Base-by-base conservation (phyloP, 73 alveolate species). In the Paramecium biaurelia region DNA sequence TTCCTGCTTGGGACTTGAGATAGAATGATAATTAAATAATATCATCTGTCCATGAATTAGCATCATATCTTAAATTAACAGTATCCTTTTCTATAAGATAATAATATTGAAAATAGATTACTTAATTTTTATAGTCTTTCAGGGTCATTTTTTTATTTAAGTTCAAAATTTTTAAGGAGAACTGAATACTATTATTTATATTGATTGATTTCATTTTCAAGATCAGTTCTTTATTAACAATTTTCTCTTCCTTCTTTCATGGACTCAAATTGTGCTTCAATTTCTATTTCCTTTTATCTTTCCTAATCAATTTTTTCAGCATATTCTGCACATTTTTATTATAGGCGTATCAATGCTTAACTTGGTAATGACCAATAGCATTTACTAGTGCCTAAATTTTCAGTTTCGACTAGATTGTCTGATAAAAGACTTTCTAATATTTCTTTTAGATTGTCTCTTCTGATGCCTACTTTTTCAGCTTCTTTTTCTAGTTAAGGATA, bases 341-440 rank as follows among this genome's bases (percentile, higher is more conserved):
- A 6, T 15, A 89, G 30, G 3, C 85, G 45, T 7, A 49, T 37
- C 34, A 41, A 89, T 30, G 94, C 84, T 45, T 89, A 26, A 20
- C 92, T 70, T 70, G 94, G 94, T 14, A 89, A 63, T 38, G 94
- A 68, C 94, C 94, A 89, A 82, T 89, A 89, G 76, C 79, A 67
- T 63, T 89, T 89, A 89, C 92, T 82, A 23, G 89, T 70, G 12
- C 94, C 94, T 24, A 89, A 15, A 45, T 67, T 89, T 38, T 89
- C 94, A 28, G 90, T 49, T 32, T 89, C 94, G 24, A 89, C 94
- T 11, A 89, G 84, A 24, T 63, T 82, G 76, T 89, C 94, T 18
- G 94, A 70, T 45, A 89, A 38, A 24, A 89, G 57, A 70, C 92
- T 70, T 82, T 70, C 87, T 47, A 89, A 89, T 10, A 89, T 63